Evolutionary conservation across 805 yeast genomes (phyloP).

Genomic region (Saccharomycopsis lassenensis): DNA sequence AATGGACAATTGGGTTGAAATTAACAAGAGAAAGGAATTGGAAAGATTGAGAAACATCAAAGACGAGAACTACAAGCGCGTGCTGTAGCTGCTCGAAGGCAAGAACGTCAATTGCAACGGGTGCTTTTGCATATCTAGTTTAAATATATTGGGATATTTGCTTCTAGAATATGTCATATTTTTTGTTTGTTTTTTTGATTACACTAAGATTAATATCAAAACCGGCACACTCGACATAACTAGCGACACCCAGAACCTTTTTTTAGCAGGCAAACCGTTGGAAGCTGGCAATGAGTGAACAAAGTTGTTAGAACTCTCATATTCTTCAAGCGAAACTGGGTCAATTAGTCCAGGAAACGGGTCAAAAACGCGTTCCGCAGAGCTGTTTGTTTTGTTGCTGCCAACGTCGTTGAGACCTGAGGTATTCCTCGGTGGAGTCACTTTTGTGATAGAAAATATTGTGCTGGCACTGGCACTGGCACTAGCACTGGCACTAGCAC

Average conservation of each 20-base stretch:
- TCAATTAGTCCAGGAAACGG: too few relatives aligned
- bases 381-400: too few relatives aligned
- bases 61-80: neutral
- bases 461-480: neutral
- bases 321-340: too few relatives aligned
- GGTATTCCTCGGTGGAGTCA: too few relatives aligned
- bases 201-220: neutral
- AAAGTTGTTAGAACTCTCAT: too few relatives aligned
- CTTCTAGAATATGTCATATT: neutral
- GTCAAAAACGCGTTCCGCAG: too few relatives aligned
- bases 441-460: neutral
- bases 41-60: constrained; percentile 7
- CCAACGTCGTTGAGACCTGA: too few relatives aligned
- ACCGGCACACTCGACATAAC: neutral
- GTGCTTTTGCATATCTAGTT: neutral
- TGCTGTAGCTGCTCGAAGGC: too few relatives aligned
- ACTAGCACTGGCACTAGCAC: too few relatives aligned
- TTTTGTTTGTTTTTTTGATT: neutral
- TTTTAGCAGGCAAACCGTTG: too few relatives aligned
- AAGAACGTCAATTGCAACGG: neutral
- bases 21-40: constrained; percentile 11
- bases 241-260: neutral
- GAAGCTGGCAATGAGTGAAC: too few relatives aligned
- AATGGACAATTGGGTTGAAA: constrained; percentile 71
- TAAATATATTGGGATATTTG: neutral